Percentiles rank a stretch among this genome's conserved stretches.
Conservation (phyloP, 169 alveolate genomes). For the Plasmodium vivax region DNA sequence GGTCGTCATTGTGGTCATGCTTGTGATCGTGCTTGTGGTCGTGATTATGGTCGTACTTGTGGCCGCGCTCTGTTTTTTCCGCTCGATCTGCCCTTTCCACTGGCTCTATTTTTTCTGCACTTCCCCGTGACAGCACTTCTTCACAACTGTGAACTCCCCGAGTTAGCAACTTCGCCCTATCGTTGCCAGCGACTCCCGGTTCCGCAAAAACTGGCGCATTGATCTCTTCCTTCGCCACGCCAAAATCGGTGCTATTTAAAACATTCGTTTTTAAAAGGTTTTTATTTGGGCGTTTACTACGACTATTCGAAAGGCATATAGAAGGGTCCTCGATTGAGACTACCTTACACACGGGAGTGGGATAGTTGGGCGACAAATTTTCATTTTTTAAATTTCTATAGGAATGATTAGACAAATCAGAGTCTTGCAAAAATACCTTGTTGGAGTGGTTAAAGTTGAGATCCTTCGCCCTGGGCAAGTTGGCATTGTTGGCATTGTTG, state of each 20-base stretch:
- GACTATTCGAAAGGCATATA: not conserved
- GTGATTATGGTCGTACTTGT: not conserved
- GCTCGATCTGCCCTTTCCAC: not conserved
- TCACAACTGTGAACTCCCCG: not conserved
- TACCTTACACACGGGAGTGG: slow-evolving; percentile 20
- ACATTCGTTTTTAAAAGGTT: slow-evolving; percentile 6
- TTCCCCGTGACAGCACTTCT: not conserved
- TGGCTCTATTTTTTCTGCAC: not conserved
- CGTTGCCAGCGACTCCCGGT: not conserved
- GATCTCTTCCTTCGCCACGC: not conserved
- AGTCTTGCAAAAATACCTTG: slow-evolving; percentile 21
- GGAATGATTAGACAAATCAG: slow-evolving; percentile 47
- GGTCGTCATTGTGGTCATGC: too few relatives aligned
- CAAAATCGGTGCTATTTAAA: slow-evolving; percentile 16
- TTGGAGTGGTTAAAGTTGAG: slow-evolving; percentile 13
- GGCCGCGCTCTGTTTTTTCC: not conserved
- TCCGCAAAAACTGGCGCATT: slow-evolving; percentile 13
- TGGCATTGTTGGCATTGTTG: too few relatives aligned
- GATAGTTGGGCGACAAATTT: slow-evolving; percentile 3
- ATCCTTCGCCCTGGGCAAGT: slow-evolving; percentile 6
- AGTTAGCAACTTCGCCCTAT: not conserved
- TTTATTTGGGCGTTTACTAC: slow-evolving; percentile 5
- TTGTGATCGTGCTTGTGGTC: not conserved
- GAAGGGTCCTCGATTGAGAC: slow-evolving; percentile 9
- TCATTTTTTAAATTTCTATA: slow-evolving; percentile 22